Conservation (phyloP, 441 rosid species). For the Capsella rubella region DNA sequence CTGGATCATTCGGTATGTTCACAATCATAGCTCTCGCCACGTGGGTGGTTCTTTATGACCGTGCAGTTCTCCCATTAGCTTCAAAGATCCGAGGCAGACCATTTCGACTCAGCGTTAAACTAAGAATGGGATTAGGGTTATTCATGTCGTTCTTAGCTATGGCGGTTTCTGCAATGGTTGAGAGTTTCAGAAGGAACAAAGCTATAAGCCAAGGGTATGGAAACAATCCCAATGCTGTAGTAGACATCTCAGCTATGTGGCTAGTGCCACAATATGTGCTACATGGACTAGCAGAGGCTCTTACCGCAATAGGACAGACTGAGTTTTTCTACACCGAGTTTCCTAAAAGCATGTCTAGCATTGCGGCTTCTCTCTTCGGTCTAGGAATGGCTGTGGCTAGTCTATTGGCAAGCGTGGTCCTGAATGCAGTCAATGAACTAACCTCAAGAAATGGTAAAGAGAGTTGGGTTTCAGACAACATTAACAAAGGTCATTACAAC, state of each 20-base stretch:
- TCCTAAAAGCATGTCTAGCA: constrained; percentile 88
- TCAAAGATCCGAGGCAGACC: constrained; percentile 73
- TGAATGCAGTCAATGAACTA: constrained; percentile 49
- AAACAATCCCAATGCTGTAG: constrained; percentile 55
- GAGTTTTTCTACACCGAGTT: constrained; percentile 89
- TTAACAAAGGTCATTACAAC: constrained; percentile 78
- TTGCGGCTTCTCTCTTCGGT: constrained; percentile 70
- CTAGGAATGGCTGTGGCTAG: constrained; percentile 82
- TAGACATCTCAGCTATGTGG: constrained; percentile 85
- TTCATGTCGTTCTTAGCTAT: constrained; percentile 65
- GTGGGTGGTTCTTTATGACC: constrained; percentile 80
- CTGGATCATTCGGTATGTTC: constrained; percentile 76
- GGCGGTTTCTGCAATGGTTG: constrained; percentile 70
- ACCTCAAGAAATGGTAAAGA: constrained; percentile 60
- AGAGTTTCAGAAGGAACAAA: constrained; percentile 59
- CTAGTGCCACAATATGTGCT: constrained; percentile 76
- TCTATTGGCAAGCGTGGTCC: constrained; percentile 65
- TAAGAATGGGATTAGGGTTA: constrained; percentile 85
- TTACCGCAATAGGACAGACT: constrained; percentile 79
- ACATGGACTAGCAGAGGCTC: constrained; percentile 79
- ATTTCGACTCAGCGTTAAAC: constrained; percentile 60
- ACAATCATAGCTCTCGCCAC: constrained; percentile 57
- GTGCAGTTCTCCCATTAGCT: constrained; percentile 70
- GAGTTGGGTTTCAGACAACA: constrained; percentile 73
- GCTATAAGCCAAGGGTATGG: constrained; percentile 62